These are phyloP conservation scores for Neospermospora avenae DNA, from an alignment of 2,329 filamentous ascomycete species.

Conservation along the genomic window DNA sequence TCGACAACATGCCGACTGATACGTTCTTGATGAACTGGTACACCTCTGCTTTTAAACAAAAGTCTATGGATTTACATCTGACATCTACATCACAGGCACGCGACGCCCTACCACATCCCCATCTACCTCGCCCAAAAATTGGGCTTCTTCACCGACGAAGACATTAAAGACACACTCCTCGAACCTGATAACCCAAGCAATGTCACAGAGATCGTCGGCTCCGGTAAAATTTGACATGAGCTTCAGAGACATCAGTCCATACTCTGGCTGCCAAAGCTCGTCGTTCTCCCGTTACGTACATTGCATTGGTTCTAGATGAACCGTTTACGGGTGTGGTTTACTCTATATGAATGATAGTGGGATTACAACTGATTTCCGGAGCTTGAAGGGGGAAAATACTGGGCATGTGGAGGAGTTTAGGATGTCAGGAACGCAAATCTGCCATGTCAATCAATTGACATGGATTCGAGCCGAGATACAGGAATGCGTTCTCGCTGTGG, in stretches of 20 bases:
- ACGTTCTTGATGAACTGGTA: constrained; percentile 84
- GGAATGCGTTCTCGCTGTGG: constrained; percentile 69
- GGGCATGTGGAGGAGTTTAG: constrained; percentile 80
- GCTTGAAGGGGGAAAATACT: constrained; percentile 72
- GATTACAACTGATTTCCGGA: constrained; percentile 71
- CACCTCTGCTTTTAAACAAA: constrained; percentile 12
- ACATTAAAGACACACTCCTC: constrained; percentile 72
- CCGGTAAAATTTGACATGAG: constrained; percentile 73
- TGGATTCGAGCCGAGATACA: constrained; percentile 69
- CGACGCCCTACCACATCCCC: constrained; percentile 76
- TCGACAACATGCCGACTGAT: constrained; percentile 65
- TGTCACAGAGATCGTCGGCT: constrained; percentile 78
- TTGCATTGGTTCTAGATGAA: constrained; percentile 74
- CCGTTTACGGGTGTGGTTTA: constrained; percentile 79
- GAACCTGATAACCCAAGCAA: constrained; percentile 79
- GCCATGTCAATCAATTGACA: too few species aligned
- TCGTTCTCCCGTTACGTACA: constrained; percentile 67
- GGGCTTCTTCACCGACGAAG: constrained; percentile 72
- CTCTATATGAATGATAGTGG: constrained; percentile 69
- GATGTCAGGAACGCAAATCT: too few species aligned
- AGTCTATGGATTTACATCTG: constrained; percentile 30
- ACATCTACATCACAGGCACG: constrained; percentile 60
- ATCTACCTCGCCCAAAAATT: constrained; percentile 74
- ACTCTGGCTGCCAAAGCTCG: constrained; percentile 76
- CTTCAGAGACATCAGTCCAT: constrained; percentile 83